These are phyloP conservation scores for Paradendryphiella salina DNA, from an alignment of 2,329 filamentous ascomycete species.

Conservation along the genomic window DNA sequence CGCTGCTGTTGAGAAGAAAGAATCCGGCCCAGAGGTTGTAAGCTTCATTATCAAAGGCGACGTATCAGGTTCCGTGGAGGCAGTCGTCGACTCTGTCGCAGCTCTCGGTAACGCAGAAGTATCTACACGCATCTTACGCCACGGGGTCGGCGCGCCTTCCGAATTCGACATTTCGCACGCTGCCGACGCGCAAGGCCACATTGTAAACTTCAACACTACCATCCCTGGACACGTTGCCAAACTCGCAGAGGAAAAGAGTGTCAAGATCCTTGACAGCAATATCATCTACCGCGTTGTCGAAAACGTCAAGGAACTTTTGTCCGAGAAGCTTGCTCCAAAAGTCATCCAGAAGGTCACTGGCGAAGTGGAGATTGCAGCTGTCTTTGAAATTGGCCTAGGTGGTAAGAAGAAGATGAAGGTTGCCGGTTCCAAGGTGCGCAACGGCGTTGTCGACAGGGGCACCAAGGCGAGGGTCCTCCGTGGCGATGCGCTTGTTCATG, in stretches of 20 bases:
- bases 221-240: slow-evolving; percentile 69
- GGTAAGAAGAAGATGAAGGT: slow-evolving; percentile 71
- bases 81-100: slow-evolving; percentile 75
- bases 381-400: slow-evolving; percentile 83
- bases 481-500: slow-evolving; percentile 70
- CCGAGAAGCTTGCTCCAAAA: slow-evolving; percentile 67
- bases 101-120: slow-evolving; percentile 86
- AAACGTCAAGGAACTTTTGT: slow-evolving; percentile 69
- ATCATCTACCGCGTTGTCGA: slow-evolving; percentile 82
- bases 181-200: slow-evolving; percentile 70
- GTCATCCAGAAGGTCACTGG: slow-evolving; percentile 74
- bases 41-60: slow-evolving; percentile 91
- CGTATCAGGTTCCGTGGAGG: slow-evolving; percentile 91
- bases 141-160: slow-evolving; percentile 74
- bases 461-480: slow-evolving; percentile 73
- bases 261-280: slow-evolving; percentile 80
- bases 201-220: slow-evolving; percentile 84
- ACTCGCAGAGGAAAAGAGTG: slow-evolving; percentile 70
- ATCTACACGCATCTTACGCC: slow-evolving; percentile 72
- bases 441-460: slow-evolving; percentile 69
- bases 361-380: slow-evolving; percentile 81
- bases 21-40: slow-evolving; percentile 59
- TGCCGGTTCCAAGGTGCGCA: slow-evolving; percentile 85
- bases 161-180: slow-evolving; percentile 92
- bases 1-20: slow-evolving; percentile 47